Evolutionary conservation across 1,284 basidiomycete genomes (phyloP).

Genomic region (Ceratobasidium sp.): DNA sequence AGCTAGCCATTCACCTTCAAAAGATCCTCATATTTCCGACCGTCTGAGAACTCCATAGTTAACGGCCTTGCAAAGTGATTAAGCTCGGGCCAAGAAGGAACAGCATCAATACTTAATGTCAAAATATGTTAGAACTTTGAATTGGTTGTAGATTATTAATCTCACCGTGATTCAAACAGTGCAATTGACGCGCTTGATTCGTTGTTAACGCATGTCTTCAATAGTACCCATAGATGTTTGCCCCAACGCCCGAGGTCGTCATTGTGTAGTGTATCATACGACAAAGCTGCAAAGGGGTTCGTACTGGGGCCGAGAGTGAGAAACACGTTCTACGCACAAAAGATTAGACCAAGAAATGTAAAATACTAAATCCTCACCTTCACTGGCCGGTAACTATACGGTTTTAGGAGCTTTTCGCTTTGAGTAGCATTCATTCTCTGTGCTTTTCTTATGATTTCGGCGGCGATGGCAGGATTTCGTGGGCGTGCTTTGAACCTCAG

Average conservation of each 20-base stretch:
- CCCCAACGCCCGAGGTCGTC: conserved; percentile 5
- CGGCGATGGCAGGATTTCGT: not conserved
- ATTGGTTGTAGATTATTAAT: not conserved
- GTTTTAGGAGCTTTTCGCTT: not conserved
- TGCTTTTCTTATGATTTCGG: not conserved
- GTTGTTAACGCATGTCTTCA: not conserved
- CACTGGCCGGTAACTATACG: not conserved
- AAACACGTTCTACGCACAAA: not conserved
- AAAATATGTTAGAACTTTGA: not conserved
- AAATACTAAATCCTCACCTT: not conserved
- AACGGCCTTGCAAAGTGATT: not conserved
- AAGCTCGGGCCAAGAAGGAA: not conserved
- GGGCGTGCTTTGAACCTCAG: not conserved
- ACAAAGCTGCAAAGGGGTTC: not conserved
- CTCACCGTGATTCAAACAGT: not conserved
- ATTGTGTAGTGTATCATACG: conserved; percentile 8
- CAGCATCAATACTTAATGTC: not conserved
- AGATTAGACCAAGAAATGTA: no score
- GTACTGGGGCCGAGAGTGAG: not conserved
- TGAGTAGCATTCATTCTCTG: not conserved
- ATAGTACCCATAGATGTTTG: not conserved
- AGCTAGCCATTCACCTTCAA: not conserved
- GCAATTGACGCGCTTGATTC: not conserved
- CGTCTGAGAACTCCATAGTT: not conserved
- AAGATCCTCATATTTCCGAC: not conserved